Conservation (phyloP, 2,329 filamentous ascomycete species). For the Amauroascus verrucosus region DNA sequence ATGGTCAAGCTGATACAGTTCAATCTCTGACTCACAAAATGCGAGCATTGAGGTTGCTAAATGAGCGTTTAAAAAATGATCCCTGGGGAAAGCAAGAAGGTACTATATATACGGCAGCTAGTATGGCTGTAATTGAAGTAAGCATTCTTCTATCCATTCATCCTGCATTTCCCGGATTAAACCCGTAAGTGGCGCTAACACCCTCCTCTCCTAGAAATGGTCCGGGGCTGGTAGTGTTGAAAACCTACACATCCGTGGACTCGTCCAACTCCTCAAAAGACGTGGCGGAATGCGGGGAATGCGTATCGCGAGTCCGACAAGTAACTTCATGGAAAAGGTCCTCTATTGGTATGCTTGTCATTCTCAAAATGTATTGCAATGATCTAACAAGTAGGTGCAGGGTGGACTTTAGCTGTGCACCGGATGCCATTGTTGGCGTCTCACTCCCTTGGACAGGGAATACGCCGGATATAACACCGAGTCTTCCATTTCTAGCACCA, state of each 20-base stretch:
- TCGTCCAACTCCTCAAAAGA: slow-evolving; percentile 23
- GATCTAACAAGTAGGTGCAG: slow-evolving; percentile 15
- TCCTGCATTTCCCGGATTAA: background rate
- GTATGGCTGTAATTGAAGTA: slow-evolving; percentile 29
- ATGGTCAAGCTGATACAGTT: slow-evolving; percentile 24
- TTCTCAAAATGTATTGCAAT: background rate
- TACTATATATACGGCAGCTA: slow-evolving; percentile 26
- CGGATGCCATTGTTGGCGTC: slow-evolving; percentile 24
- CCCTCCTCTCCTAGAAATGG: slow-evolving; percentile 24
- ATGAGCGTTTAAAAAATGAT: slow-evolving; percentile 23
- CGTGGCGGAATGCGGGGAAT: slow-evolving; percentile 26
- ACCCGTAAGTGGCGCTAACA: slow-evolving; percentile 1
- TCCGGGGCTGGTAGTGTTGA: slow-evolving; percentile 26
- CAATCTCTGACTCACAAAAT: slow-evolving; percentile 28
- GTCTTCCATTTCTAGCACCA: slow-evolving; percentile 20
- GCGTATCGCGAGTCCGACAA: slow-evolving; percentile 21
- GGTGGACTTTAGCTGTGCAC: slow-evolving; percentile 27
- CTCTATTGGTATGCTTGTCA: slow-evolving; percentile 24
- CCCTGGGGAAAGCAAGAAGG: slow-evolving; percentile 22
- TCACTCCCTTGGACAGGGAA: slow-evolving; percentile 25
- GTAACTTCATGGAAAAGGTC: slow-evolving; percentile 25
- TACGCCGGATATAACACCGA: slow-evolving; percentile 20
- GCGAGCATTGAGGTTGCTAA: slow-evolving; percentile 25
- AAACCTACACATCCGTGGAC: slow-evolving; percentile 24
- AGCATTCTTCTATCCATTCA: background rate